Percentiles rank a stretch among this genome's conserved stretches.
Conservation (phyloP, 257 asterid species). For the Sherardia arvensis region DNA sequence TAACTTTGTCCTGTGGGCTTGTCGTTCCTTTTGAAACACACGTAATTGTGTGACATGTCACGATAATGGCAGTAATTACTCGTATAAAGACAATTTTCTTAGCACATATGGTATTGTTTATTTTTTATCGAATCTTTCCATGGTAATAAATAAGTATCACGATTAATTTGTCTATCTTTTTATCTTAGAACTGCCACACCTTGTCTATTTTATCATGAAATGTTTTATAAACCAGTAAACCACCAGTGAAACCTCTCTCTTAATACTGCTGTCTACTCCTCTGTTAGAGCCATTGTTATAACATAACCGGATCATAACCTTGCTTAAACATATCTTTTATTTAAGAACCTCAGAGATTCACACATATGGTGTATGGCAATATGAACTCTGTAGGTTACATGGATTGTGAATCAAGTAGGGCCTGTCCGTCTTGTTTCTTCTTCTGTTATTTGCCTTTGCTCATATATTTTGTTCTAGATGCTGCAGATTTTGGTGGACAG, state of each 20-base stretch:
- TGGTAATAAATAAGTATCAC: neutral
- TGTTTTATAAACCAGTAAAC: neutral
- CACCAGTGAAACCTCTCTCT: neutral
- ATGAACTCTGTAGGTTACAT: neutral
- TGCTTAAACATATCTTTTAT: neutral
- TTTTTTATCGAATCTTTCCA: neutral
- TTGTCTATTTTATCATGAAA: neutral
- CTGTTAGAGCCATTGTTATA: neutral
- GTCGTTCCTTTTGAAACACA: slow-evolving; percentile 4
- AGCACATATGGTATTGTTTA: neutral
- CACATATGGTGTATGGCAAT: neutral
- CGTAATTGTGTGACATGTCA: neutral
- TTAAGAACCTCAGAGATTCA: neutral
- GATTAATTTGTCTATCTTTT: neutral
- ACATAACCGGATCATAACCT: neutral
- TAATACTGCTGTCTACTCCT: neutral
- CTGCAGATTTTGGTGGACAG: slow-evolving; percentile 69
- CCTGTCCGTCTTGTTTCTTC: slow-evolving; percentile 6
- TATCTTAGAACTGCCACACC: neutral
- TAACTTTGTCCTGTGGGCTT: neutral
- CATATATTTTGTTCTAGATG: neutral
- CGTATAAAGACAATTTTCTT: neutral
- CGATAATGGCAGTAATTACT: neutral
- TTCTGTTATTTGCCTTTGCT: neutral
- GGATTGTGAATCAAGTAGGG: neutral